Conservation (phyloP, 139 green algal species). For the Ulvella scutata region DNA sequence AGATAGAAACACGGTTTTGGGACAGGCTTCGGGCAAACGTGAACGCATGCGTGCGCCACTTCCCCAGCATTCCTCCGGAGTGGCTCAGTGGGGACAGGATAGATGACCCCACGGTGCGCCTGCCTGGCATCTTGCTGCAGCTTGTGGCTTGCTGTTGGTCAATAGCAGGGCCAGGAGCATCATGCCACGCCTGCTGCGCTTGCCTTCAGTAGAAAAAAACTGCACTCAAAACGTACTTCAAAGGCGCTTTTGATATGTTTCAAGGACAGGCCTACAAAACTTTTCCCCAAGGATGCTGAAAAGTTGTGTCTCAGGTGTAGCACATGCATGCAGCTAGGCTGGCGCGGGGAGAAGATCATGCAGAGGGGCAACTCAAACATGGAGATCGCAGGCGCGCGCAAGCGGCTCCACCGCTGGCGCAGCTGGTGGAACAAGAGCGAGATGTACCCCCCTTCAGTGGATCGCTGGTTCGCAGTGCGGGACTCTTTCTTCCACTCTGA, state of each 20-base stretch:
- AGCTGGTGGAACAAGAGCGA: constrained; percentile 3
- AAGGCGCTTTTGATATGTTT: too few relatives aligned
- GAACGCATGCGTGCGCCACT: neutral
- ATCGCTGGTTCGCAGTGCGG: neutral
- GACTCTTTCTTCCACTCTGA: neutral
- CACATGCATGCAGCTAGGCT: neutral
- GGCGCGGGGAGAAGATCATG: neutral
- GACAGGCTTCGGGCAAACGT: neutral
- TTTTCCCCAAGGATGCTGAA: too few relatives aligned
- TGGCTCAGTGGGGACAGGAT: neutral
- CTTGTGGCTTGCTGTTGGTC: too few relatives aligned
- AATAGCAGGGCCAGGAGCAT: too few relatives aligned
- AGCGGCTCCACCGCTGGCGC: neutral
- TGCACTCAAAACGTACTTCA: too few relatives aligned
- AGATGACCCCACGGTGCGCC: neutral
- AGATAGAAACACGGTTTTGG: neutral
- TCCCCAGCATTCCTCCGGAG: neutral
- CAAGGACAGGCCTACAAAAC: too few relatives aligned
- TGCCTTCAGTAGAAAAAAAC: too few relatives aligned
- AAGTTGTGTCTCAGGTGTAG: too few relatives aligned
- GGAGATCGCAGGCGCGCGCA: neutral
- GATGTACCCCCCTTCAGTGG: neutral
- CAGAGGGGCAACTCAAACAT: neutral
- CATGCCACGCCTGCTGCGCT: too few relatives aligned
- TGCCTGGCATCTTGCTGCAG: too few relatives aligned